phyloP scores from a whole-genome alignment of 257 asterid genomes.

The Agastache rugosa region DNA sequence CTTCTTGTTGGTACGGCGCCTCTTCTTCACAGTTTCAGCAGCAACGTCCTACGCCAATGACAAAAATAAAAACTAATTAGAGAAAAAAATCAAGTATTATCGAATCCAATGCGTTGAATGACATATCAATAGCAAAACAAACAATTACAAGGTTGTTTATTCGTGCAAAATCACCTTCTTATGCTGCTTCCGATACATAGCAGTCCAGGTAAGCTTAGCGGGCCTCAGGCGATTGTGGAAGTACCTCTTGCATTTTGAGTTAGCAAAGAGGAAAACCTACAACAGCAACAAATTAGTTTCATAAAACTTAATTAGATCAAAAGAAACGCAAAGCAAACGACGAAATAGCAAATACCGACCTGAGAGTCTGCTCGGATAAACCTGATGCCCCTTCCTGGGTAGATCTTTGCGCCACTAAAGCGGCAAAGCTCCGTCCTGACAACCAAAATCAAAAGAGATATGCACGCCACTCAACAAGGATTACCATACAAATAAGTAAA shows the following conservation, averaged over 20 bases:
- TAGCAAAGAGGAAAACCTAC: slow-evolving; percentile 79
- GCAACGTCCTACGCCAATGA: slow-evolving; percentile 61
- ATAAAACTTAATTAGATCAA: neutral
- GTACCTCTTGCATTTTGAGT: slow-evolving; percentile 90
- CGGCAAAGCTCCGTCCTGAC: slow-evolving; percentile 85
- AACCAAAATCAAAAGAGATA: neutral
- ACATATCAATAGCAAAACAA: neutral
- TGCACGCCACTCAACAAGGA: no score
- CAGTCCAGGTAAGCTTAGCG: slow-evolving; percentile 90
- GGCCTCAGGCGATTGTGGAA: slow-evolving; percentile 90
- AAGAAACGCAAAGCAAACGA: neutral
- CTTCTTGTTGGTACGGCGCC: slow-evolving; percentile 81
- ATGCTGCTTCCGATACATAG: slow-evolving; percentile 83
- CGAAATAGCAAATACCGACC: slow-evolving; percentile 40
- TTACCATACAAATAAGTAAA: no score
- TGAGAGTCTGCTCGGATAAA: slow-evolving; percentile 77
- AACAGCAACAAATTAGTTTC: neutral
- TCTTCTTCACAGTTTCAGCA: slow-evolving; percentile 88
- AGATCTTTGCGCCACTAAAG: slow-evolving; percentile 81
- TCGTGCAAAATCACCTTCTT: slow-evolving; percentile 57
- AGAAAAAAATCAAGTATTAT: neutral
- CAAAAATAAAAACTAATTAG: neutral
- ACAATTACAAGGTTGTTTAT: neutral
- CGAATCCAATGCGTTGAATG: neutral
- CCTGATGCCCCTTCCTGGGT: slow-evolving; percentile 84